Conservation (phyloP, 2,329 filamentous ascomycete genomes). For the Pyricularia pennisetigena region DNA sequence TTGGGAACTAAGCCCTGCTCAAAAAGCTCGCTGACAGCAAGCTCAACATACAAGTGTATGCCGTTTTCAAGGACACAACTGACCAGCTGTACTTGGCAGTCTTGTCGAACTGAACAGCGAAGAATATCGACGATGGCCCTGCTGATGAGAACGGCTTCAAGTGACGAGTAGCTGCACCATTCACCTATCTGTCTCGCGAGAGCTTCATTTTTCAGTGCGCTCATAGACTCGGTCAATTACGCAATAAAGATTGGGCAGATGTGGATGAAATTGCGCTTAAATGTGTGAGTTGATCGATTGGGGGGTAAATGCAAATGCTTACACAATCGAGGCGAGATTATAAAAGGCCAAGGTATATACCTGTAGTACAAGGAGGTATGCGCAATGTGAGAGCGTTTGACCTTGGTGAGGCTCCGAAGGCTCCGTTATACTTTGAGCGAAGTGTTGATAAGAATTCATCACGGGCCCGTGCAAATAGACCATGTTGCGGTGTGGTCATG, state of each 20-base stretch:
- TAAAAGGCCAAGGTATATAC: background rate
- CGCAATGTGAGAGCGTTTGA: too few relatives aligned
- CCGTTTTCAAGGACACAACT: background rate
- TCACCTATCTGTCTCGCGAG: background rate
- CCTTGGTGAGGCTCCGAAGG: too few relatives aligned
- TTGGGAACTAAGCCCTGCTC: background rate
- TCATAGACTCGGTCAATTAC: background rate
- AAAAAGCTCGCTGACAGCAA: background rate
- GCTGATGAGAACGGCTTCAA: background rate
- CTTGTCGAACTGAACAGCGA: background rate
- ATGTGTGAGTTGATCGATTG: too few relatives aligned
- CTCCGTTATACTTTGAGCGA: background rate
- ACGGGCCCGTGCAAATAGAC: background rate
- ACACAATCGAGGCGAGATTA: background rate
- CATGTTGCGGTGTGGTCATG: background rate
- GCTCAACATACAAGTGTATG: background rate
- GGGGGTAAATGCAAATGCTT: background rate
- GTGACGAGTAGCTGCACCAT: background rate
- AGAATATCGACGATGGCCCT: background rate
- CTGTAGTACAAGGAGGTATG: background rate
- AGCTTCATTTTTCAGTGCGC: background rate
- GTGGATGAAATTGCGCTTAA: too few relatives aligned
- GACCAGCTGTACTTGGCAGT: background rate
- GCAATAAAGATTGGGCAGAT: background rate
- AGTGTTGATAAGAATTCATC: background rate